Evolutionary conservation across 257 asterid species (phyloP), one percentile per base, ranked within the genome.

Genomic region (Eucommia ulmoides): DNA sequence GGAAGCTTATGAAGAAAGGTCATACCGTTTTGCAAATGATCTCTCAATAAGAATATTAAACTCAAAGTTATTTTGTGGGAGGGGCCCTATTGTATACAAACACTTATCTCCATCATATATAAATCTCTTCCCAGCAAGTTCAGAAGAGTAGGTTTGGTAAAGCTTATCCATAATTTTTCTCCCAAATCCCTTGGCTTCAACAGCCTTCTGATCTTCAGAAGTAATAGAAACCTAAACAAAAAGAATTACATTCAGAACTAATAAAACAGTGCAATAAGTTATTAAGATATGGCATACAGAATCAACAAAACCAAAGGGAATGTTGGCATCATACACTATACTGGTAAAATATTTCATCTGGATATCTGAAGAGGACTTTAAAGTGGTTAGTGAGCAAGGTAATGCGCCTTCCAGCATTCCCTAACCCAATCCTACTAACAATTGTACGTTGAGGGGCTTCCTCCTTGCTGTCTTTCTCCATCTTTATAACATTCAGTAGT

Each of bases 71-170:
- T 89, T 81, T 60, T 50, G 68, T 1, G 94, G 93, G 46, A 85
- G 74, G 44, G 91, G 88, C 38, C 86, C 94, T 54, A 85, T 78
- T 7, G 94, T 80, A 61, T 71, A 89, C 69, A 89, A 62, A 69
- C 70, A 53, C 61, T 69, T 76, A 2, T 73, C 94, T 45, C 98
- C 98, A 62, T 89, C 98, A 63, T 80, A 89, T 15, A 91, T 88
- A 71, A 76, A 82, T 54, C 52, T 62, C 73, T 71, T 77, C 49
- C 83, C 86, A 64, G 71, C 64, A 51, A 88, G 65, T 69, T 84
- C 85, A 50, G 93, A 70, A 53, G 84, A 76, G 75, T 89, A 80
- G 25, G 86, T 73, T 60, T 85, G 77, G 45, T 64, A 77, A 58
- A 89, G 82, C 58, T 68, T 78, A 52, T 78, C 78, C 2, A 65